Evolutionary conservation across 2,329 filamentous ascomycete genomes (phyloP), one percentile per base, ranked within the genome.

Genomic region (Diplodia mutila): DNA sequence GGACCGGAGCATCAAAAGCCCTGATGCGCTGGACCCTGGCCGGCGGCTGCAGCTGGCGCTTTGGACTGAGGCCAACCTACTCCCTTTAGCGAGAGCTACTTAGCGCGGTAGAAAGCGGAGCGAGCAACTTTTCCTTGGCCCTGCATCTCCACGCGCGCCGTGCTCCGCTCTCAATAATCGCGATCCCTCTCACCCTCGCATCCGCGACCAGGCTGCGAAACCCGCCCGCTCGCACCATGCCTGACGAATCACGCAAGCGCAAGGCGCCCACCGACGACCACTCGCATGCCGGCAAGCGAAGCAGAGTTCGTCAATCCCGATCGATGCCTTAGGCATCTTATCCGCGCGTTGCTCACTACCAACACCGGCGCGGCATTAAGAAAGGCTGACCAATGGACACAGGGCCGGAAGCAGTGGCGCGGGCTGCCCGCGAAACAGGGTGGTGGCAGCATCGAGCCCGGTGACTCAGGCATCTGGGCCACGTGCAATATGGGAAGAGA

Each of bases 391-490:
- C 27, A 16, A 18, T 32, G 34, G 42, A 18, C 32, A 61, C 53
- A 67, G 65, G 65, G 65, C 55, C 54, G 55, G 23, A 67, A 27
- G 66, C 66, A 67, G 29, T 67, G 66, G 66, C 52, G 53, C 39
- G 32, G 34, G 49, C 66, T 55, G 21, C 46, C 49, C 23, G 42
- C 27, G 27, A 29, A 46, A 14, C 34, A 55, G 29, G 46, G 52
- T 37, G 52, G 52, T 18, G 53, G 63, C 42, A 72, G 72, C 39
- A 84, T 93, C 57, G 86, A 91, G 72, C 82, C 89, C 5, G 90
- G 91, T 5, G 90, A 93, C 73, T 82, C 85, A 64, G 91, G 91
- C 5, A 88, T 94, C 68, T 94, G 91, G 90, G 89, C 90, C 32
- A 93, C 91, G 0, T 94, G 90, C 75, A 87, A 90, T 63, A 86